Percentiles rank a stretch among this genome's conserved stretches.
Conservation (phyloP, 805 yeast genomes). For the Wickerhamiella allomyrinae region DNA sequence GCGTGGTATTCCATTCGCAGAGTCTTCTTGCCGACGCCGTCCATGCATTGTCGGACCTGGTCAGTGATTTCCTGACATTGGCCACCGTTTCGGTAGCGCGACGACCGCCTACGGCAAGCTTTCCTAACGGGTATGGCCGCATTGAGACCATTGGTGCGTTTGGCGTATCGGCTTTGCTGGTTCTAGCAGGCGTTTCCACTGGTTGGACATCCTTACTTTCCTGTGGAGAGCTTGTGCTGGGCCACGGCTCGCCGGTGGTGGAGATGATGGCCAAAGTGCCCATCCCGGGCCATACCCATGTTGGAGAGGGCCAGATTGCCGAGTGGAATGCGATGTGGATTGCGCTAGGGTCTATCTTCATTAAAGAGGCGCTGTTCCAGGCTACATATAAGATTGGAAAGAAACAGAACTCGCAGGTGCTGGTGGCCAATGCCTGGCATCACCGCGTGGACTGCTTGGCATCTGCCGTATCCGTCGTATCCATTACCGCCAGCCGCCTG, state of each 20-base stretch:
- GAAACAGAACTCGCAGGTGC: conserved; percentile 67
- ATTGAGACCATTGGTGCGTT: conserved; percentile 85
- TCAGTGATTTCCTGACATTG: conserved; percentile 78
- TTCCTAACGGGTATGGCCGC: conserved; percentile 86
- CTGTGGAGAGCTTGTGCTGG: conserved; percentile 3
- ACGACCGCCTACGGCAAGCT: conserved; percentile 41
- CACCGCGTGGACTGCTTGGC: conserved; percentile 91
- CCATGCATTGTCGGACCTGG: conserved; percentile 80
- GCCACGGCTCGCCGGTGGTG: conserved; percentile 32
- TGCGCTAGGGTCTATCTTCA: conserved; percentile 73
- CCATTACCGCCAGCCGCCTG: conserved; percentile 74
- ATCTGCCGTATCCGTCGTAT: conserved; percentile 74
- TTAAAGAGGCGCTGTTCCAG: conserved; percentile 78
- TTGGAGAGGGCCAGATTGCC: conserved; percentile 30
- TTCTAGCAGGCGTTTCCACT: conserved; percentile 87
- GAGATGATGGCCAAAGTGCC: conserved; percentile 18
- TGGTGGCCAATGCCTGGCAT: conserved; percentile 97
- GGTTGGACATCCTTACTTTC: conserved; percentile 24
- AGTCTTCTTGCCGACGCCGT: conserved; percentile 89
- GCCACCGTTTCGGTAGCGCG: conserved; percentile 72
- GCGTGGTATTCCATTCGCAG: conserved; percentile 85
- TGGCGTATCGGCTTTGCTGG: conserved; percentile 67
- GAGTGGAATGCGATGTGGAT: conserved; percentile 92
- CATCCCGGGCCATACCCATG: conserved; percentile 33
- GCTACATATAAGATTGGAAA: conserved; percentile 73